Evolutionary conservation across 2,329 filamentous ascomycete species (phyloP).

Genomic region (Lizonia empirigonia): DNA sequence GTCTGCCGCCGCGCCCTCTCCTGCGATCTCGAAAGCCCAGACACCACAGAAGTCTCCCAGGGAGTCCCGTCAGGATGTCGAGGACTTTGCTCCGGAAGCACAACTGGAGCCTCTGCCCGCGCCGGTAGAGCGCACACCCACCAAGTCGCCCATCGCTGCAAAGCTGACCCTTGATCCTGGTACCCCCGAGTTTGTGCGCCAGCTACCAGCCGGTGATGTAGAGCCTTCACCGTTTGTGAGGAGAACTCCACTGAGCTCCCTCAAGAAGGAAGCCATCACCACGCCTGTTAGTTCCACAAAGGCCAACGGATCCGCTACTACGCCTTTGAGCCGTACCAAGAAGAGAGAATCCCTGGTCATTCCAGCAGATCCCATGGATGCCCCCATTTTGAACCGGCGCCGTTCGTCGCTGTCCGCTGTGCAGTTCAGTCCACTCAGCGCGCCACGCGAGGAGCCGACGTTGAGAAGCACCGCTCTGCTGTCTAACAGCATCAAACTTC

Average conservation of each 20-base stretch:
- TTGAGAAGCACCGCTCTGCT: slow-evolving; percentile 44
- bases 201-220: slow-evolving; percentile 38
- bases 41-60: slow-evolving; percentile 35
- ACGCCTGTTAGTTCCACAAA: slow-evolving; percentile 34
- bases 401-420: slow-evolving; percentile 43
- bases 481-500: slow-evolving; percentile 53
- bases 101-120: slow-evolving; percentile 8
- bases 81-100: slow-evolving; percentile 18
- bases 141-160: slow-evolving; percentile 31
- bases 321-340: slow-evolving; percentile 28
- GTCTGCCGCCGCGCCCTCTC: slow-evolving; percentile 1
- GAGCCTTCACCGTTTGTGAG: slow-evolving; percentile 46
- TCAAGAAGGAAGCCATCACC: slow-evolving; percentile 24
- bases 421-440: slow-evolving; percentile 44
- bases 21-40: slow-evolving; percentile 19
- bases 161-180: slow-evolving; percentile 35
- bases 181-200: slow-evolving; percentile 36
- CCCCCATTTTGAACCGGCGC: slow-evolving; percentile 43
- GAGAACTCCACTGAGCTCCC: slow-evolving; percentile 29
- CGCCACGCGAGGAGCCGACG: slow-evolving; percentile 34
- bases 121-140: slow-evolving; percentile 26
- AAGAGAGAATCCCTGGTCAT: slow-evolving; percentile 25
- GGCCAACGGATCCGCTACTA: slow-evolving; percentile 21
- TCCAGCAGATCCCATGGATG: slow-evolving; percentile 42
- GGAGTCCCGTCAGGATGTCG: slow-evolving; percentile 22